Percentiles rank a stretch among this genome's conserved stretches.
phyloP scores from a whole-genome alignment of 768 basidiomycete genomes.

The Wakefieldia striispora region DNA sequence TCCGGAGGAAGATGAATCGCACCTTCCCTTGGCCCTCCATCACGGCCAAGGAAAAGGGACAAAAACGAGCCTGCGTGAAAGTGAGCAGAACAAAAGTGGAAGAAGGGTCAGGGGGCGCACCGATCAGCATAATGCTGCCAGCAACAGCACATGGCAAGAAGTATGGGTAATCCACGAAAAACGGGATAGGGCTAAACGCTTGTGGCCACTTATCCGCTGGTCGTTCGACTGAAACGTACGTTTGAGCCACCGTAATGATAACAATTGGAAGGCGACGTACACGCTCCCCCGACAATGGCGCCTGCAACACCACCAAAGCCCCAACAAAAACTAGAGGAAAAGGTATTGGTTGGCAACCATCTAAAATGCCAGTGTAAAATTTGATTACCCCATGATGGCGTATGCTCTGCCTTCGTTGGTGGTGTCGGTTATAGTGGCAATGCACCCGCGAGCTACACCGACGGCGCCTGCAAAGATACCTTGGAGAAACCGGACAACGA shows the following conservation, averaged over 20 bases:
- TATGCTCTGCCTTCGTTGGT: slow-evolving; percentile 95
- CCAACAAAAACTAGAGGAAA: slow-evolving; percentile 76
- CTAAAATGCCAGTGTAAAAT: slow-evolving; percentile 1
- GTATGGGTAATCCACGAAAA: slow-evolving; percentile 86
- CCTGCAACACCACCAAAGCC: slow-evolving; percentile 94
- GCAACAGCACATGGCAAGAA: slow-evolving; percentile 84
- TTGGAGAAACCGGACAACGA: slow-evolving; percentile 83
- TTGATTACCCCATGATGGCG: slow-evolving; percentile 74
- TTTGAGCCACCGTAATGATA: slow-evolving; percentile 5
- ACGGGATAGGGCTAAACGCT: slow-evolving; percentile 57
- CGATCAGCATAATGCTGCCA: slow-evolving; percentile 68
- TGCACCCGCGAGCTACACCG: slow-evolving; percentile 88
- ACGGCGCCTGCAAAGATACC: slow-evolving; percentile 93
- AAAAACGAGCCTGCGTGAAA: slow-evolving; percentile 68
- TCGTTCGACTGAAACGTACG: slow-evolving; percentile 59
- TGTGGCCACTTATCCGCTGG: slow-evolving; percentile 87
- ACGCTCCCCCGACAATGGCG: slow-evolving; percentile 79
- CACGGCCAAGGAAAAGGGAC: slow-evolving; percentile 83
- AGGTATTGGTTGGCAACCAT: background rate
- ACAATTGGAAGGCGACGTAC: slow-evolving; percentile 42
- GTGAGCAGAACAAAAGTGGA: slow-evolving; percentile 1
- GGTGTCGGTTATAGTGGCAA: slow-evolving; percentile 83
- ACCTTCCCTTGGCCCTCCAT: slow-evolving; percentile 87
- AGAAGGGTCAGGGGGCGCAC: slow-evolving; percentile 36
- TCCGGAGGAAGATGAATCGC: slow-evolving; percentile 81